Percentiles rank a stretch among this genome's conserved stretches.
Conservation (phyloP, 176 grass and related monocot species). For the Paspalum vaginatum region DNA sequence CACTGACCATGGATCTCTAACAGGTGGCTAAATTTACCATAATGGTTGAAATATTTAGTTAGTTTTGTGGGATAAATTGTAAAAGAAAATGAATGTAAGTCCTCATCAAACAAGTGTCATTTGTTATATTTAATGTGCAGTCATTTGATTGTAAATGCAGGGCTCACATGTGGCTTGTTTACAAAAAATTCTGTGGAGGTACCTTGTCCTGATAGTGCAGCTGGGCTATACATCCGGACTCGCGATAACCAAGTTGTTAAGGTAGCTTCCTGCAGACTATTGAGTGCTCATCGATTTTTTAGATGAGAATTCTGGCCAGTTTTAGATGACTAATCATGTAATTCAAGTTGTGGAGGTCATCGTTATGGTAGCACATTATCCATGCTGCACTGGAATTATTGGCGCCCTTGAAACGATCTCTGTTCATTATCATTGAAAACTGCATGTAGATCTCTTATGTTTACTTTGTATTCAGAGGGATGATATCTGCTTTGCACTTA, state of each 20-base stretch:
- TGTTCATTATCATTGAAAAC: not conserved
- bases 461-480: not conserved
- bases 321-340: not conserved
- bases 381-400: slow-evolving; percentile 6
- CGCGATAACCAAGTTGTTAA: slow-evolving; percentile 76
- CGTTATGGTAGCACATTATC: not conserved
- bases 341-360: not conserved
- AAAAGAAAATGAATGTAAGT: not conserved
- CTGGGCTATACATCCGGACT: slow-evolving; percentile 82
- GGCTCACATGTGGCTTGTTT: slow-evolving; percentile 92
- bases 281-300: not conserved
- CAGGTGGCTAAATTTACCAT: slow-evolving; percentile 48
- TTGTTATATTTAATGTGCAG: slow-evolving; percentile 27
- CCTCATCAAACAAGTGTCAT: slow-evolving; percentile 5
- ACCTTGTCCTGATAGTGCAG: slow-evolving; percentile 83
- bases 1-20: slow-evolving; percentile 89
- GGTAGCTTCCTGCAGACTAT: slow-evolving; percentile 39
- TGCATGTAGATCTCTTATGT: not conserved
- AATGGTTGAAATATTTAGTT: slow-evolving; percentile 19
- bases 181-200: slow-evolving; percentile 70
- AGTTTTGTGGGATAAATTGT: not conserved
- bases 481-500: not conserved
- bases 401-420: not conserved
- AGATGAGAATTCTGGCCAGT: not conserved
- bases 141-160: slow-evolving; percentile 45